Conservation (phyloP, 768 basidiomycete genomes). For the Boletus rubropictus region DNA sequence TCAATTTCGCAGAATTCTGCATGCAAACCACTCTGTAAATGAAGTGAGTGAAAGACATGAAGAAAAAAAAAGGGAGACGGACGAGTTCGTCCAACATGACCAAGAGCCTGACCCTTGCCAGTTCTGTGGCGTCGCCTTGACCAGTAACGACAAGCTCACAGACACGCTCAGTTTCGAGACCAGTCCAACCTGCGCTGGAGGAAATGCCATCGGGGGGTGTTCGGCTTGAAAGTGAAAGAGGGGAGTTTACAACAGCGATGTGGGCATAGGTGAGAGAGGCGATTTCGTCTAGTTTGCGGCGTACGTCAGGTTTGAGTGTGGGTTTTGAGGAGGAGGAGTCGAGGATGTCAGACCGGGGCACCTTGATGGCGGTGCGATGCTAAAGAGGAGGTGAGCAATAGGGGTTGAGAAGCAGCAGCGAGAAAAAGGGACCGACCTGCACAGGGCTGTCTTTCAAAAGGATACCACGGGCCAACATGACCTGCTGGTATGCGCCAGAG, state of each 20-base stretch:
- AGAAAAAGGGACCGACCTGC: conserved; percentile 46
- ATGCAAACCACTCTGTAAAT: conserved; percentile 75
- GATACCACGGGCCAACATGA: conserved; percentile 84
- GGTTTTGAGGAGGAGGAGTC: conserved; percentile 78
- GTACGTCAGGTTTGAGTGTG: conserved; percentile 73
- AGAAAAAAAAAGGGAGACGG: conserved; percentile 29
- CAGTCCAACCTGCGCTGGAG: conserved; percentile 75
- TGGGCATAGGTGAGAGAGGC: conserved; percentile 89
- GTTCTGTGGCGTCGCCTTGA: conserved; percentile 80
- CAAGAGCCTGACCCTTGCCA: conserved; percentile 83
- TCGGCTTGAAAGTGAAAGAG: conserved; percentile 65
- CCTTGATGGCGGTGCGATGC: conserved; percentile 84
- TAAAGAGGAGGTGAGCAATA: conserved; percentile 29
- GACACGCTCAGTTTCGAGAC: conserved; percentile 88
- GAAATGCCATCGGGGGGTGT: conserved; percentile 75
- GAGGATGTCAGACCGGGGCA: conserved; percentile 88
- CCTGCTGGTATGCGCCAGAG: conserved; percentile 87
- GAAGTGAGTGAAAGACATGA: not conserved
- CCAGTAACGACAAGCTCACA: conserved; percentile 93
- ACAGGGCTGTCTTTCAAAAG: conserved; percentile 86
- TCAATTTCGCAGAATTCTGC: conserved; percentile 91
- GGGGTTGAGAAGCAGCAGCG: not conserved
- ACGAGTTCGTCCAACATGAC: conserved; percentile 96
- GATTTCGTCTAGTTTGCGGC: conserved; percentile 86
- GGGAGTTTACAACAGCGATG: conserved; percentile 89